A percentile compares a stretch with the other conserved stretches of the same genome.
Conservation (phyloP, 1,139 yeast species). For the Yamadazyma pseudoaaseri region DNA sequence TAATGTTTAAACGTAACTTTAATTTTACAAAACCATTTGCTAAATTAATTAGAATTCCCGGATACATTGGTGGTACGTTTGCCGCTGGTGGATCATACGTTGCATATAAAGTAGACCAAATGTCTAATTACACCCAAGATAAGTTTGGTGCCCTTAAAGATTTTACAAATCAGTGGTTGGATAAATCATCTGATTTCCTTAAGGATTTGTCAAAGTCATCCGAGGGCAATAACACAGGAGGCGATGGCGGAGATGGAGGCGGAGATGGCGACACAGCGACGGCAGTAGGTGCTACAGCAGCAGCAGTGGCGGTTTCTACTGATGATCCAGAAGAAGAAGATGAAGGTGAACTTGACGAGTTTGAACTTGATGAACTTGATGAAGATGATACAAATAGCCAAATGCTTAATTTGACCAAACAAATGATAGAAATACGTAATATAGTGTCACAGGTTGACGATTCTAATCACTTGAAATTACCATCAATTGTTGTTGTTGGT, state of each 20-base stretch:
- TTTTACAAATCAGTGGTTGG: constrained; percentile 46
- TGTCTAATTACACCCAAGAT: constrained; percentile 68
- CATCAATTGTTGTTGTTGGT: constrained; percentile 95
- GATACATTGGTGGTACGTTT: constrained; percentile 82
- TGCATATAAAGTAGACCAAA: constrained; percentile 89
- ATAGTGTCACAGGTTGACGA: constrained; percentile 76
- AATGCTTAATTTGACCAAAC: constrained; percentile 84
- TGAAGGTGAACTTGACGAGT: constrained; percentile 30
- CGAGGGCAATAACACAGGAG: constrained; percentile 15
- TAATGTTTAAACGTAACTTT: constrained; percentile 24
- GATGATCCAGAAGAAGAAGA: constrained; percentile 29
- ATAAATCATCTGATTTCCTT: constrained; percentile 44
- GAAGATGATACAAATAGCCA: constrained; percentile 60
- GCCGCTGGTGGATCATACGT: constrained; percentile 95
- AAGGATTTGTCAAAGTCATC: constrained; percentile 15
- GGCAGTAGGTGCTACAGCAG: constrained; percentile 43
- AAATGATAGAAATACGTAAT: constrained; percentile 93
- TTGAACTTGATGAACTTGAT: constrained; percentile 40
- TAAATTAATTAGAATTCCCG: constrained; percentile 58
- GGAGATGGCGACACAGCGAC: constrained; percentile 33
- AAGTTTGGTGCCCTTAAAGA: constrained; percentile 61
- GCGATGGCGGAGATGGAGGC: constrained; percentile 26
- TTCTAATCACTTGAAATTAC: constrained; percentile 74
- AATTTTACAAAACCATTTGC: constrained; percentile 46
- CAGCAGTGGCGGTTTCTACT: constrained; percentile 48